Base-by-base conservation (phyloP, 2,329 filamentous ascomycete species). In the Apiospora rasikravindrae region DNA sequence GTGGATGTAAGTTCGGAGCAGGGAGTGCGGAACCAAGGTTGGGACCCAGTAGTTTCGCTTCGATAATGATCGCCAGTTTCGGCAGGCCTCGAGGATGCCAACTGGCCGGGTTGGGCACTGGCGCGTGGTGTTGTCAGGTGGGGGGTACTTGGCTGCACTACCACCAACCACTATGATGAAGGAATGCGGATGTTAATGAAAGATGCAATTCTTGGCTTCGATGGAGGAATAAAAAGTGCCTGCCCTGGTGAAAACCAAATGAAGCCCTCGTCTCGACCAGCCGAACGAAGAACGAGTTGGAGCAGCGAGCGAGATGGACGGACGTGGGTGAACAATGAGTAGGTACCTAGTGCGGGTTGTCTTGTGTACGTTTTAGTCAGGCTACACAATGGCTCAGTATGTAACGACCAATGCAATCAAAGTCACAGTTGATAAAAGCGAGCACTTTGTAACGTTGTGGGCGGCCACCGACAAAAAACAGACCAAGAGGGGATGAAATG, bases 1-100 rank as follows among this genome's bases (percentile, higher is more conserved):
- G 57, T 64, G 57, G 57, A 64, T 40, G 44, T 40, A n/a, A 69
- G 67, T 40, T 69, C 47, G 49, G 37, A n/a, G 45, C 61, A 45
- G 69, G 67, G 53, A 22, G 51, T 45, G 69, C 29, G 51, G 45
- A 29, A 71, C 42, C 67, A 72, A 66, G 74, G 66, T 37, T 40
- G 73, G 75, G 73, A 76, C 71, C 73, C 74, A 72, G 72, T 70
- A 75, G 80, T 82, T 82, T 83, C 81, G 81, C 77, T 77, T 78
- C 77, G 76, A 76, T 80, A 78, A 75, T 81, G 82, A 82, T 83
- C 80, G 80, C 79, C 80, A 77, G 81, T 82, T 82, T 82, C 80
- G 81, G 78, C 75, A 77, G 57, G 57, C 57, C 53, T 64, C 19
- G 57, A 64, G 53, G 53, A 64, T 64, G 57, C 57, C 57, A 64